Percentiles rank a stretch among this genome's conserved stretches.
These are phyloP conservation scores for Candida lessepsii DNA, from an alignment of 805 yeast genomes.

Conservation along the genomic window DNA sequence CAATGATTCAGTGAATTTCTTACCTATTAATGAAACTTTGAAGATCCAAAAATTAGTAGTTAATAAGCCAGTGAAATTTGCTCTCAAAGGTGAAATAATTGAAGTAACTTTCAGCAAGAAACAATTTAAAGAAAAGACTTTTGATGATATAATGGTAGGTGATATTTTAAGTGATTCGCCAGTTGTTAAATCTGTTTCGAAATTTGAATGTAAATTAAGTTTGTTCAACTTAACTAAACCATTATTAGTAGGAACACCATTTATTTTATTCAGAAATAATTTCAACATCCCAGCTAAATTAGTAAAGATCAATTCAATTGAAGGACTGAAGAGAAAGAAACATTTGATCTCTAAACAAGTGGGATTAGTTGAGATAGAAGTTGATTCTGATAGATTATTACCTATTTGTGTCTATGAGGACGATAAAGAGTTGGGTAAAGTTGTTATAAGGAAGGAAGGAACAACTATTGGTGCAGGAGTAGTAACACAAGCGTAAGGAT, in stretches of 20 bases:
- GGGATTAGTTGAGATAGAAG: conserved; percentile 57
- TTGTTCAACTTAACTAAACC: conserved; percentile 59
- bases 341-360: conserved; percentile 61
- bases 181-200: conserved; percentile 25
- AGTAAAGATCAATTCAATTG: conserved; percentile 38
- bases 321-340: conserved; percentile 26
- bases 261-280: conserved; percentile 75
- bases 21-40: conserved; percentile 49
- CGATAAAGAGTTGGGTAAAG: conserved; percentile 56
- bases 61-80: conserved; percentile 47
- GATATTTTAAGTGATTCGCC: conserved; percentile 42
- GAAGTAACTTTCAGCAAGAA: conserved; percentile 48
- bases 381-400: conserved; percentile 45
- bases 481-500: too few relatives aligned
- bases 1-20: conserved; percentile 61
- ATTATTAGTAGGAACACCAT: conserved; percentile 73
- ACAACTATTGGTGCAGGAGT: conserved; percentile 66
- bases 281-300: conserved; percentile 69
- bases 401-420: conserved; percentile 53
- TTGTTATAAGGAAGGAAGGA: conserved; percentile 71
- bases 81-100: conserved; percentile 59
- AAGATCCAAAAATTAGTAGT: conserved; percentile 42
- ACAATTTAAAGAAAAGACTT: conserved; percentile 46
- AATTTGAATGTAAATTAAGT: conserved; percentile 27
- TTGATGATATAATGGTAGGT: conserved; percentile 62